Evolutionary conservation across 768 basidiomycete species (phyloP), one percentile per base, ranked within the genome.

Genomic region (Chiua virens): DNA sequence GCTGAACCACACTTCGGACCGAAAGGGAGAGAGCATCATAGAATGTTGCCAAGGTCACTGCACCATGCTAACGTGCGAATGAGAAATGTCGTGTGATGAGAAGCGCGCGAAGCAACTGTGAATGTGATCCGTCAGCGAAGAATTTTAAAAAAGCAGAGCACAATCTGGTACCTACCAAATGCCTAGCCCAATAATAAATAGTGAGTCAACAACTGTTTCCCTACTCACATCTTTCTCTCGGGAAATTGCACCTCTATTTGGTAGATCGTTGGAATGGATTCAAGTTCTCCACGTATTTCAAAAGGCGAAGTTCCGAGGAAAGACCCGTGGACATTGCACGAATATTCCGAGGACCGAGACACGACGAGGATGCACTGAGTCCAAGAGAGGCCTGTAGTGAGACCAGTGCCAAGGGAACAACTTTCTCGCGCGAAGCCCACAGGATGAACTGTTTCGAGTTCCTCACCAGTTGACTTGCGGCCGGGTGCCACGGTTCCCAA

Each of bases 201-300:
- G 28, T 6, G 25, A 88, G 76, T 3, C 82, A 4, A 89, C 68
- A 0, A 86, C 80, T 0, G 86, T 88, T 65, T 87, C 85, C 54
- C 84, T 83, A 64, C 85, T 87, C 0, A 81, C 75, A 53, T 85
- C 85, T 60, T 89, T 89, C 2, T 85, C 85, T 50, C 81, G 25
- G n/a, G 15, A 21, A 21, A 45, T 34, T 46, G 9, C 25, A 4
- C 5, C 8, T 10, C 20, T n/a, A 13, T 30, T 7, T 4, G 30
- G 30, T 11, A 13, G 30, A 9, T 30, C 11, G 30, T 30, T 8
- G 30, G 11, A 30, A 34, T 34, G 14, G 7, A 25, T 25, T 8
- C 25, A 25, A 25, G 8, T 50, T 17, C 42, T 44, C 30, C 32
- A 49, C 45, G 9, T 3, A 7, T 8, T 20, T 30, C 35, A 13